Conservation (phyloP, 2,329 filamentous ascomycete species). For the Dothideomycetes sp. region DNA sequence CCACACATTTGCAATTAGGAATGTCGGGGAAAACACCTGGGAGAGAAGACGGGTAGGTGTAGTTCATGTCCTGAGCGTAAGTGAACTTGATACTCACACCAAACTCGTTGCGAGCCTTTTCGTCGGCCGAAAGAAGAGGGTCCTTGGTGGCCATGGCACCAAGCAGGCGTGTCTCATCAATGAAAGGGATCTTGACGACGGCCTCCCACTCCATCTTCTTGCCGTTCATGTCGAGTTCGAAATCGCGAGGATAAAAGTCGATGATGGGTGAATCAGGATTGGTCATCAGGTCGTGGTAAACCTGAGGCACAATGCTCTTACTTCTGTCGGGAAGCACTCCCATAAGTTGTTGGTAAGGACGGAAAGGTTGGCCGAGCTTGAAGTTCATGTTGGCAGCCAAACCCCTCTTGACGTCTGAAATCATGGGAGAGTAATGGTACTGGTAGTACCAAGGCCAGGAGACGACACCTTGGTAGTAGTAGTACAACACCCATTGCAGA, state of each 20-base stretch:
- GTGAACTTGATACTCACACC: conserved; percentile 90
- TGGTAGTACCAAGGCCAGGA: conserved; percentile 98
- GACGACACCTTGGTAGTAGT: conserved; percentile 94
- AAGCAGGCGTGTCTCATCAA: conserved; percentile 80
- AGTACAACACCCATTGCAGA: conserved; percentile 94
- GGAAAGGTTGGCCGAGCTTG: conserved; percentile 87
- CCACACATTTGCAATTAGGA: conserved; percentile 75
- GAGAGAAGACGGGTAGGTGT: conserved; percentile 77
- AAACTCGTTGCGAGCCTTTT: conserved; percentile 79
- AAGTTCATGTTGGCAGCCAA: conserved; percentile 83
- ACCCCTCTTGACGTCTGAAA: conserved; percentile 86
- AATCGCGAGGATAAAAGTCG: conserved; percentile 95
- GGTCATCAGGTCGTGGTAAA: conserved; percentile 91
- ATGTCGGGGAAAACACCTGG: conserved; percentile 86
- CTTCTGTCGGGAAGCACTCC: conserved; percentile 94
- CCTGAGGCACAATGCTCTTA: conserved; percentile 83
- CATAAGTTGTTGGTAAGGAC: conserved; percentile 94
- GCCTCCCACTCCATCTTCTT: conserved; percentile 99
- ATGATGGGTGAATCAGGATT: conserved; percentile 83
- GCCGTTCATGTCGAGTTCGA: conserved; percentile 97
- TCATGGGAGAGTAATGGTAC: conserved; percentile 97
- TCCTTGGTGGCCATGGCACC: conserved; percentile 81
- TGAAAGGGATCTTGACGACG: conserved; percentile 98
- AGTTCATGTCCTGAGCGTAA: conserved; percentile 68
- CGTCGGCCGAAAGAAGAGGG: conserved; percentile 62